Percentiles rank a stretch among this genome's conserved stretches.
Conservation (phyloP, 2,329 filamentous ascomycete species). For the Sclerotinia nivalis region DNA sequence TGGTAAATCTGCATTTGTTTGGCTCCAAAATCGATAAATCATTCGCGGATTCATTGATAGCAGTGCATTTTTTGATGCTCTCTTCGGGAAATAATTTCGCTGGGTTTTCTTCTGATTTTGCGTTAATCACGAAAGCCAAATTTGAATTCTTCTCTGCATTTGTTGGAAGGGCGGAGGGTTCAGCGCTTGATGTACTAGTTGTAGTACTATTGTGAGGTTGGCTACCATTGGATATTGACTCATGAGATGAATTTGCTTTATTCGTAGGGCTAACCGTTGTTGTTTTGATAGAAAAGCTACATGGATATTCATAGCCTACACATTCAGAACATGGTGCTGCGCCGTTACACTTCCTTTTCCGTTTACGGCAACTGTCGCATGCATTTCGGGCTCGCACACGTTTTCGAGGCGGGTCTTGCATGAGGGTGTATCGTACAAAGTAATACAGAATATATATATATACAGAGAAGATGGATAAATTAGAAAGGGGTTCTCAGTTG, state of each 20-base stretch:
- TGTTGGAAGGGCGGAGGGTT: not conserved
- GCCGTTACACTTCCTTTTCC: conserved; percentile 36
- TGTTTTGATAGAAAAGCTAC: conserved; percentile 24
- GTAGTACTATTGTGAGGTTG: not conserved
- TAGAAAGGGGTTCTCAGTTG: not conserved
- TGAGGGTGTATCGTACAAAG: not conserved
- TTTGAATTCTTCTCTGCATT: not conserved
- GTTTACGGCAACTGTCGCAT: conserved; percentile 34
- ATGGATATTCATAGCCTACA: conserved; percentile 32
- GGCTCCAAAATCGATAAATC: conserved; percentile 23
- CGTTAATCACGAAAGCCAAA: not conserved
- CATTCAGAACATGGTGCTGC: conserved; percentile 32
- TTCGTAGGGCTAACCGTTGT: not conserved
- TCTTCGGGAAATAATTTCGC: not conserved
- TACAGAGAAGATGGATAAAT: not conserved
- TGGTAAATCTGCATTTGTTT: conserved; percentile 30
- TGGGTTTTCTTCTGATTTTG: not conserved
- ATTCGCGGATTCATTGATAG: not conserved
- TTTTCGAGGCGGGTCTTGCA: conserved; percentile 18
- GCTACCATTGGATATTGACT: not conserved
- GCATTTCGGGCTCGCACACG: conserved; percentile 28
- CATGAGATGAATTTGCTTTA: conserved; percentile 6
- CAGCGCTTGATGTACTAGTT: not conserved
- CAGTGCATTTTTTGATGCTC: conserved; percentile 20
- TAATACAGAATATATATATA: not conserved